Evolutionary conservation across 495 filamentous ascomycete genomes (phyloP), one percentile per base, ranked within the genome.

Genomic region (Tuber calosporum): DNA sequence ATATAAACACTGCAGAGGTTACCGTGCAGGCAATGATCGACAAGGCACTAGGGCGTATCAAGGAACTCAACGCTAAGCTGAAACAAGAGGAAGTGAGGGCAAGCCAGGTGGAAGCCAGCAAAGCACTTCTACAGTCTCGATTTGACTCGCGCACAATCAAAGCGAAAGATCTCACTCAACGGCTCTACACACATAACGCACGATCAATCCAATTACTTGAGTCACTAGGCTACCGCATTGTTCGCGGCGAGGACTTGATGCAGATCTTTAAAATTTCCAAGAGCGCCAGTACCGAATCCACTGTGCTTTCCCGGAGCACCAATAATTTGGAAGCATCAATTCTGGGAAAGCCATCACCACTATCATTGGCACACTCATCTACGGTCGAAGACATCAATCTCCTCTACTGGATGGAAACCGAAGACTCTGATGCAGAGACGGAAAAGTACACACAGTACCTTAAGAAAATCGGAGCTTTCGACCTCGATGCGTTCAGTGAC

Each of bases 401-500:
- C 1, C 86, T 96, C 8, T 87, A 88, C 73, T 98, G 95, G 94
- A 89, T 93, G 83, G 85, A 91, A 71, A 86, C 87, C 45, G 83
- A 87, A n/a, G 88, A 88, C 72, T 79, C 84, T 1, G 89, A 89
- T 43, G 85, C 87, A 34, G 92, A 96, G 81, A 84, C 88, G 17
- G 84, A 87, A 66, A 89, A 88, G 69, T 99, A 93, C 74, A 84
- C 86, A 20, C 86, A 87, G 11, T 96, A 90, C 76, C 85, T 96
- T 62, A 84, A 88, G 67, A 87, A 86, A 4, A 83, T 97, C 5
- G 86, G 88, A 9, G 87, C 86, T 41, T 94, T 98, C 79, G 91
- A 96, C 79, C 86, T 94, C 37, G 91, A 96, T 70, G 86, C 87
- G 30, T 94, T 96, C 79, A 87, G 88, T 39, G 94, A 97, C 53